These are phyloP conservation scores for Vitis rupestris DNA, from an alignment of 164 flowering plant genomes.

Conservation along the genomic window DNA sequence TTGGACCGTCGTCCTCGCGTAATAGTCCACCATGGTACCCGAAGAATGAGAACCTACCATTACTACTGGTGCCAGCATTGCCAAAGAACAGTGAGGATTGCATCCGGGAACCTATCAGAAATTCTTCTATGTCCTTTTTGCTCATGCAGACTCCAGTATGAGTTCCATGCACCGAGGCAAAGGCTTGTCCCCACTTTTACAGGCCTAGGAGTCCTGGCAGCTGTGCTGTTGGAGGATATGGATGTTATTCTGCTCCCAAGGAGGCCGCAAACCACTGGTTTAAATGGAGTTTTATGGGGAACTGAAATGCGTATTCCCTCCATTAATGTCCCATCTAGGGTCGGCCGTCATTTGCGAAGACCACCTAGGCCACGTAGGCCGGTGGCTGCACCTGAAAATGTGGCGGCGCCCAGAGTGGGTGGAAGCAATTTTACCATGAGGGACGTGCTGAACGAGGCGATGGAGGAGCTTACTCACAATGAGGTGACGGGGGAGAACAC, in stretches of 20 bases:
- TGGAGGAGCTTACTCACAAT: background rate
- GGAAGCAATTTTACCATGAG: background rate
- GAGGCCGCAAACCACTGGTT: background rate
- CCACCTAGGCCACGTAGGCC: constrained; percentile 10
- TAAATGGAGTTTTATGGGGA: constrained; percentile 7
- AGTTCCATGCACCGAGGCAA: constrained; percentile 36
- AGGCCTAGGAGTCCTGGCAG: constrained; percentile 6
- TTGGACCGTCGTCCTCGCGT: constrained; percentile 26
- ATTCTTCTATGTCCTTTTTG: constrained; percentile 36
- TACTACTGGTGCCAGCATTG: constrained; percentile 51
- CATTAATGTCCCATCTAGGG: constrained; percentile 17
- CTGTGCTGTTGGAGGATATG: constrained; percentile 25
- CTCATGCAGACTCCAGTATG: constrained; percentile 17
- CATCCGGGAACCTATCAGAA: constrained; percentile 17
- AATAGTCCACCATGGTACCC: constrained; percentile 29
- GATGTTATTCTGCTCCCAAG: constrained; percentile 27
- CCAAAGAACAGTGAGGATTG: constrained; percentile 29
- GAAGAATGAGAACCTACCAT: constrained; percentile 41
- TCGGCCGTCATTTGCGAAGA: constrained; percentile 23
- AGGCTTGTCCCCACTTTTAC: background rate
- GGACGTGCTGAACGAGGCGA: background rate
- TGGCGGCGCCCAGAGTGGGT: background rate
- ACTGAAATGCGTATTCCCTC: constrained; percentile 3
- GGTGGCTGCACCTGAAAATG: background rate
- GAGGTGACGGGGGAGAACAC: constrained; percentile 10